phyloP scores from a whole-genome alignment of 2,329 filamentous ascomycete genomes.

The Verticillium longisporum region DNA sequence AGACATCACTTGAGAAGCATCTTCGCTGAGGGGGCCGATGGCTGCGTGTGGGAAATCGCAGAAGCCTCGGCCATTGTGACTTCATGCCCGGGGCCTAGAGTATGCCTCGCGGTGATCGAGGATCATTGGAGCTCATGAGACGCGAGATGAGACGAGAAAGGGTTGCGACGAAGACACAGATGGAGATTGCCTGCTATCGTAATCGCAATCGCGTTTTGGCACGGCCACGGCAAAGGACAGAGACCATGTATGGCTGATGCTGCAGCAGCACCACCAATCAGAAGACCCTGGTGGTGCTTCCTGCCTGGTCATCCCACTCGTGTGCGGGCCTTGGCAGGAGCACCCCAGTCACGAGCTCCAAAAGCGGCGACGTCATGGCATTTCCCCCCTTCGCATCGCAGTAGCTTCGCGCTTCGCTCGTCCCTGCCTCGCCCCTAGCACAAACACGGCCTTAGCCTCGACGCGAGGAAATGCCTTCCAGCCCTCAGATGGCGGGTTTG shows the following conservation, averaged over 20 bases:
- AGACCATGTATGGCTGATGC: not conserved
- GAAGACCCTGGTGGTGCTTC: not conserved
- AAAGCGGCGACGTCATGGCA: not conserved
- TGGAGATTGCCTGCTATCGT: not conserved
- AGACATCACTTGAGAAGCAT: slow-evolving; percentile 16
- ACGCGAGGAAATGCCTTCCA: not conserved
- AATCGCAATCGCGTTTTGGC: not conserved
- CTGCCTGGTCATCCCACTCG: too few relatives aligned
- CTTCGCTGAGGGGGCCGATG: slow-evolving; percentile 2
- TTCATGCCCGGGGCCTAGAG: slow-evolving; percentile 1
- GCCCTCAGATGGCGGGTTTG: not conserved
- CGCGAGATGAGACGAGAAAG: not conserved
- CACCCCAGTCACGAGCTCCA: not conserved
- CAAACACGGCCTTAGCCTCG: not conserved
- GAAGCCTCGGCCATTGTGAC: slow-evolving; percentile 7
- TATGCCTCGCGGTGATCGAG: not conserved
- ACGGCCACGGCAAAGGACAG: not conserved
- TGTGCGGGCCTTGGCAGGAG: not conserved
- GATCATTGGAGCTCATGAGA: not conserved
- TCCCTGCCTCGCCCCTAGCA: not conserved
- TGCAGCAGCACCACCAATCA: not conserved
- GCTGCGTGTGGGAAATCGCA: not conserved
- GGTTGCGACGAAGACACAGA: not conserved
- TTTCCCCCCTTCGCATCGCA: not conserved
- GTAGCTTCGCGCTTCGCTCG: not conserved